Percentiles rank a stretch among this genome's conserved stretches.
phyloP scores from a whole-genome alignment of 139 green algal species.

The Chlorella sp. region DNA sequence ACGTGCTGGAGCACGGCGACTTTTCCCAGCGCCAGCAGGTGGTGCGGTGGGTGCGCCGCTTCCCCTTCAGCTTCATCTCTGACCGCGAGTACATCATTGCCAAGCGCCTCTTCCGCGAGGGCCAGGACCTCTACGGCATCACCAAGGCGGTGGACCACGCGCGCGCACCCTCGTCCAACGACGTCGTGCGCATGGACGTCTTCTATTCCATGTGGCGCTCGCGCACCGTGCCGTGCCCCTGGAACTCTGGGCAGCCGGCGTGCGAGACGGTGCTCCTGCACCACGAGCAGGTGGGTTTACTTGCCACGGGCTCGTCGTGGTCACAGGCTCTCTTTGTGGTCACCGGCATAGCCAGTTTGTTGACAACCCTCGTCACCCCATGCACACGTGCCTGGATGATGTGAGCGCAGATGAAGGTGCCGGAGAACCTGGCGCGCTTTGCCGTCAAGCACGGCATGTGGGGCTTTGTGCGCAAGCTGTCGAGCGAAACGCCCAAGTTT shows the following conservation, averaged over 20 bases:
- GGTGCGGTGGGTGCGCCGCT: slow-evolving; percentile 81
- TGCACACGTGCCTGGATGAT: no score
- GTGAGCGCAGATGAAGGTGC: slow-evolving; percentile 73
- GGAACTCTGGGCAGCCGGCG: slow-evolving; percentile 46
- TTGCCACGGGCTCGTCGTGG: background rate
- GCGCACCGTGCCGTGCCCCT: slow-evolving; percentile 59
- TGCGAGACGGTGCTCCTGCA: slow-evolving; percentile 81
- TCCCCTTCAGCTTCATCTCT: slow-evolving; percentile 84
- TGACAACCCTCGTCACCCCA: no score
- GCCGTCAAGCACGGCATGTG: slow-evolving; percentile 67
- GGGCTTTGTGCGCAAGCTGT: slow-evolving; percentile 78
- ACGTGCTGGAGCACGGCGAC: slow-evolving; percentile 52
- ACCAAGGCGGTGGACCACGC: slow-evolving; percentile 59
- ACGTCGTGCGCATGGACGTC: slow-evolving; percentile 44
- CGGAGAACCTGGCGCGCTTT: slow-evolving; percentile 64
- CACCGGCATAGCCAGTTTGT: no score
- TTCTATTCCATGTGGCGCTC: slow-evolving; percentile 61
- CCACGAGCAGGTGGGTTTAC: slow-evolving; percentile 55
- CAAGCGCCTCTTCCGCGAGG: slow-evolving; percentile 47
- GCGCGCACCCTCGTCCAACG: background rate
- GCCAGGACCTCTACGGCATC: slow-evolving; percentile 58
- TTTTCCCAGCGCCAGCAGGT: slow-evolving; percentile 62
- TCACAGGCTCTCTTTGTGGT: no score
- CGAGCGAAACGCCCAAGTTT: slow-evolving; percentile 51
- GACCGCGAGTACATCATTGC: slow-evolving; percentile 84